Evolutionary conservation across 306 rosid species (phyloP).

Genomic region (Arachis hypogaea): DNA sequence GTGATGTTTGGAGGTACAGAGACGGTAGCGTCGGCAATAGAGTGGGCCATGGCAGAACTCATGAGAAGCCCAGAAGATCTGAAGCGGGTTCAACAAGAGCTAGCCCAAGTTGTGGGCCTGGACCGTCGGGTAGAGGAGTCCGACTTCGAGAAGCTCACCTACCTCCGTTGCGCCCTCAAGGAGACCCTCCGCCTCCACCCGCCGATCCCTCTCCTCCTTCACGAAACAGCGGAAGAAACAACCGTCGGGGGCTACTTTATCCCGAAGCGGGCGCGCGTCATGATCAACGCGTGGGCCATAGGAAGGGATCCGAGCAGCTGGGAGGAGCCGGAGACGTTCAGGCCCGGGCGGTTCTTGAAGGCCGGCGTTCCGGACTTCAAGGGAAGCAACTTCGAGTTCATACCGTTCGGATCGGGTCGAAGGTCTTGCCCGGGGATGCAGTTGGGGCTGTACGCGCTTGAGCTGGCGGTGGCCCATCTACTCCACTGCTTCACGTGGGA

Average conservation of each 20-base stretch:
- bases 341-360: constrained; percentile 58
- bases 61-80: constrained; percentile 73
- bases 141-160: constrained; percentile 68
- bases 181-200: constrained; percentile 91
- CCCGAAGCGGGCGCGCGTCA: constrained; percentile 72
- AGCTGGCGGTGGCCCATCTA: constrained; percentile 72
- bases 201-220: constrained; percentile 89
- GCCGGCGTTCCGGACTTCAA: constrained; percentile 69
- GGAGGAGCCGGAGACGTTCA: constrained; percentile 65
- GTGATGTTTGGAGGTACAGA: constrained; percentile 98
- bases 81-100: constrained; percentile 62
- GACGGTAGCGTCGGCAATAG: constrained; percentile 91
- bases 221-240: constrained; percentile 79
- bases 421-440: constrained; percentile 96
- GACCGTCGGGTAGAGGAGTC: constrained; percentile 67
- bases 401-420: constrained; percentile 93
- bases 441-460: constrained; percentile 74
- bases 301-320: constrained; percentile 69
- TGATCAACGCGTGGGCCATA: constrained; percentile 85
- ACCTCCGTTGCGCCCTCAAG: constrained; percentile 60
- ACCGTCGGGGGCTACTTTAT: constrained; percentile 59
- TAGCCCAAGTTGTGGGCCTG: constrained; percentile 66
- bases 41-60: constrained; percentile 84
- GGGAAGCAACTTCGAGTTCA: constrained; percentile 82
- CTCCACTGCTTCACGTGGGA: constrained; percentile 89